phyloP scores from a whole-genome alignment of 129 eudicot species.

The Gnaphalium uliginosum region DNA sequence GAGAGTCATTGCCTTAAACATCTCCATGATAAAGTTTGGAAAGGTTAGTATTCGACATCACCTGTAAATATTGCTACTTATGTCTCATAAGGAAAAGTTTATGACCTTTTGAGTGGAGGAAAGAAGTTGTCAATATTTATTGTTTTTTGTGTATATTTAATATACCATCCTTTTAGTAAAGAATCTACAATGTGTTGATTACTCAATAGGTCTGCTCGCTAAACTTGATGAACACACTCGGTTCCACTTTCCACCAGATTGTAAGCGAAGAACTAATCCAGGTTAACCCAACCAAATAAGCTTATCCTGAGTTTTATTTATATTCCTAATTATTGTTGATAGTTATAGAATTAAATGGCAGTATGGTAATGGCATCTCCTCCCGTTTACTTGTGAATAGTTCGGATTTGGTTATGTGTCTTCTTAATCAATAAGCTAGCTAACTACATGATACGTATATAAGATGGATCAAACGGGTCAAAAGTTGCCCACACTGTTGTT shows the following conservation, averaged over 20 bases:
- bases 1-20: neutral
- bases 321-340: neutral
- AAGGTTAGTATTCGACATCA: neutral
- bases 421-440: too few relatives aligned
- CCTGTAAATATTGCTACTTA: neutral
- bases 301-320: neutral
- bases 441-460: too few relatives aligned
- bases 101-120: neutral
- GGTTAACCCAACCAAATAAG: neutral
- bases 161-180: neutral
- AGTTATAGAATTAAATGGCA: neutral
- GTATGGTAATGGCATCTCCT: too few relatives aligned
- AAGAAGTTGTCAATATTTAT: neutral
- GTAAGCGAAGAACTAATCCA: neutral
- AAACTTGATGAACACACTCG: neutral
- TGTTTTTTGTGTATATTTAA: neutral
- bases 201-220: neutral
- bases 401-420: too few relatives aligned
- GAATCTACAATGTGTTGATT: neutral
- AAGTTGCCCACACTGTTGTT: too few relatives aligned
- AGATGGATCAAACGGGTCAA: too few relatives aligned
- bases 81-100: neutral
- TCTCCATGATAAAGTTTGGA: neutral
- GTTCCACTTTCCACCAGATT: neutral
- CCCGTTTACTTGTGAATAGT: too few relatives aligned